Conservation (phyloP, 208 protist species). For the Porcisia deanei region DNA sequence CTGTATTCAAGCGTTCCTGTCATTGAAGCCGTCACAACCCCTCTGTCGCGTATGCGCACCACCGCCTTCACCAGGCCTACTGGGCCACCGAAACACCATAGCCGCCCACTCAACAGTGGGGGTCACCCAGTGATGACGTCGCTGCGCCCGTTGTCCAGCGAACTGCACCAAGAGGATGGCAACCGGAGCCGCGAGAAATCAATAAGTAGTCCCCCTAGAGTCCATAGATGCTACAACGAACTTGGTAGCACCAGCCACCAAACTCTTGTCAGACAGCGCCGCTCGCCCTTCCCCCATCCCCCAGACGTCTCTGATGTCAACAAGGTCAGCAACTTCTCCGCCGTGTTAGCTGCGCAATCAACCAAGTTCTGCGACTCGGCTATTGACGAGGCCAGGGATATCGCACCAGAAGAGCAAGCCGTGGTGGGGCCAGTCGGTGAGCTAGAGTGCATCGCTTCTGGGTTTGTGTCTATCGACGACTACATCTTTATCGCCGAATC, state of each 20-base stretch:
- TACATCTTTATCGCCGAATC: conserved; percentile 27
- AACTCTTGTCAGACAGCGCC: not conserved
- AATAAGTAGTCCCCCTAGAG: no score
- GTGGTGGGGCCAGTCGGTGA: conserved; percentile 14
- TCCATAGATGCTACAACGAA: not conserved
- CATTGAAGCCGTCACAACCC: not conserved
- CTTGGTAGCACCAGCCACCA: not conserved
- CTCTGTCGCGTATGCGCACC: not conserved
- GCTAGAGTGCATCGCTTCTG: conserved; percentile 40
- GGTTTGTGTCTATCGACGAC: conserved; percentile 32
- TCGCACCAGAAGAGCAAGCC: conserved; percentile 3
- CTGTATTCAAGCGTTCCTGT: not conserved
- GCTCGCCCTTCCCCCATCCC: not conserved
- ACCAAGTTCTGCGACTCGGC: not conserved
- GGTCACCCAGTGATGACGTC: not conserved
- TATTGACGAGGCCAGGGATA: not conserved
- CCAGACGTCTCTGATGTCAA: not conserved
- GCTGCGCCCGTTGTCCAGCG: no score
- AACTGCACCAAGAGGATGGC: no score
- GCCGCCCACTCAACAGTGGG: not conserved
- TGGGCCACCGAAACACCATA: not conserved
- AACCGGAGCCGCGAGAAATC: no score
- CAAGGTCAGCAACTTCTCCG: not conserved
- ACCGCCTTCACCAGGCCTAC: not conserved
- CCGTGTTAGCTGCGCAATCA: not conserved